Conservation (phyloP, 164 flowering plant genomes). For the Berberis vulgaris region DNA sequence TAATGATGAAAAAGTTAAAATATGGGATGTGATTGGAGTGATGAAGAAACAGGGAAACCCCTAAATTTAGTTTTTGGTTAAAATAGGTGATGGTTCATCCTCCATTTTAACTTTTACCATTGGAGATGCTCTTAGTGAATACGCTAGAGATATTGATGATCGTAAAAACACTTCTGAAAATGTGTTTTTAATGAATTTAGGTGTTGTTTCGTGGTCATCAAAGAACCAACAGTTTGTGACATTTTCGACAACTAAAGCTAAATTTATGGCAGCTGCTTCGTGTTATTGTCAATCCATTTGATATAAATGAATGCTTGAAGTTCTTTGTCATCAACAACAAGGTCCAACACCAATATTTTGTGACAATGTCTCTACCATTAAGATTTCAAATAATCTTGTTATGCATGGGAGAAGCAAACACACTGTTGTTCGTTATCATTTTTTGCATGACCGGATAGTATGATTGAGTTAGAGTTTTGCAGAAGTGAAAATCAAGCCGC, state of each 20-base stretch:
- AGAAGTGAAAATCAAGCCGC: too few relatives aligned
- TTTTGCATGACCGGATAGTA: not conserved
- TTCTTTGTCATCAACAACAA: not conserved
- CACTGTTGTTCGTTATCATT: not conserved
- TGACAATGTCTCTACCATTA: slow-evolving; percentile 2
- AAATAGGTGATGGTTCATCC: too few relatives aligned
- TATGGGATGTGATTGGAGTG: too few relatives aligned
- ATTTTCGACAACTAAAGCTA: not conserved
- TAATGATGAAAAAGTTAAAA: too few relatives aligned
- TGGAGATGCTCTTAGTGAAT: not conserved
- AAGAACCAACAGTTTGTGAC: not conserved
- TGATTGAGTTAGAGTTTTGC: not conserved
- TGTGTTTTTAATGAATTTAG: not conserved
- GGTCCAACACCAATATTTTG: not conserved
- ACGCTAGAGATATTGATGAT: not conserved
- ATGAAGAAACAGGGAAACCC: too few relatives aligned
- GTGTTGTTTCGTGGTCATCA: not conserved
- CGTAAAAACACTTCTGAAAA: not conserved
- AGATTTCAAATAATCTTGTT: not conserved
- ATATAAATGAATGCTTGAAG: slow-evolving; percentile 2
- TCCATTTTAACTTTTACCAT: too few relatives aligned
- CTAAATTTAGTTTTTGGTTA: too few relatives aligned
- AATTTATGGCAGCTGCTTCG: not conserved
- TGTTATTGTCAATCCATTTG: not conserved
- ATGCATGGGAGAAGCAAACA: too few relatives aligned